Conservation (phyloP, 306 rosid genomes). For the Ceratonia siliqua region DNA sequence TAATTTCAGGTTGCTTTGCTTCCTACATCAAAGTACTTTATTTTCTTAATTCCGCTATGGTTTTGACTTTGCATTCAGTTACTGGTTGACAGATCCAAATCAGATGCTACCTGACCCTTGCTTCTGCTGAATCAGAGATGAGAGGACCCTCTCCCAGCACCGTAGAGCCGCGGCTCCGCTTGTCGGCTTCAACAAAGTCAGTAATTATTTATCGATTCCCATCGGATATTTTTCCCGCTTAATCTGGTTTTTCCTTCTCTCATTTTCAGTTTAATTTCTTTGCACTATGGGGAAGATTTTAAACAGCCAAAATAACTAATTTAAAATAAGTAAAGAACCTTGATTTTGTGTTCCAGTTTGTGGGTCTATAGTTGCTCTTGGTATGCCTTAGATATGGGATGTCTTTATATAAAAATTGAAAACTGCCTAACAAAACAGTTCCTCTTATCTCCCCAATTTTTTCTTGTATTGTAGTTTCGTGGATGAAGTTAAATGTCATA, state of each 20-base stretch:
- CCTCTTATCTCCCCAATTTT: background rate
- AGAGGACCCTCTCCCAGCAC: slow-evolving; percentile 59
- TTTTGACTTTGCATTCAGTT: background rate
- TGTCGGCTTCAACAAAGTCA: slow-evolving; percentile 57
- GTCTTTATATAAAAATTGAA: background rate
- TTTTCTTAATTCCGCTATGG: background rate
- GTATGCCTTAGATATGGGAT: background rate
- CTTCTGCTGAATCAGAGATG: slow-evolving; percentile 49
- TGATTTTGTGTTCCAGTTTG: background rate
- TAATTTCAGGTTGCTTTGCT: background rate
- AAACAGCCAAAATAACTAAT: background rate
- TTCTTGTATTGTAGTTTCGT: background rate
- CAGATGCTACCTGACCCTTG: slow-evolving; percentile 28
- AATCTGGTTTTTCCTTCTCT: background rate
- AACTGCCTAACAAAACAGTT: background rate
- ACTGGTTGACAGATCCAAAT: background rate
- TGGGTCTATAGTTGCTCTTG: background rate
- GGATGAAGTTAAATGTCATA: background rate
- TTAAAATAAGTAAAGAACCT: background rate
- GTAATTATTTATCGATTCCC: slow-evolving; percentile 9
- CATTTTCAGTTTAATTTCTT: background rate
- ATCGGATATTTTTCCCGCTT: background rate
- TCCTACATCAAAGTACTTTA: background rate
- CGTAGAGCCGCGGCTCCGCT: slow-evolving; percentile 73
- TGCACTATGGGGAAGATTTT: background rate